Base-by-base conservation (phyloP, 331 rosid species). In the Pyrus hybrid region DNA sequence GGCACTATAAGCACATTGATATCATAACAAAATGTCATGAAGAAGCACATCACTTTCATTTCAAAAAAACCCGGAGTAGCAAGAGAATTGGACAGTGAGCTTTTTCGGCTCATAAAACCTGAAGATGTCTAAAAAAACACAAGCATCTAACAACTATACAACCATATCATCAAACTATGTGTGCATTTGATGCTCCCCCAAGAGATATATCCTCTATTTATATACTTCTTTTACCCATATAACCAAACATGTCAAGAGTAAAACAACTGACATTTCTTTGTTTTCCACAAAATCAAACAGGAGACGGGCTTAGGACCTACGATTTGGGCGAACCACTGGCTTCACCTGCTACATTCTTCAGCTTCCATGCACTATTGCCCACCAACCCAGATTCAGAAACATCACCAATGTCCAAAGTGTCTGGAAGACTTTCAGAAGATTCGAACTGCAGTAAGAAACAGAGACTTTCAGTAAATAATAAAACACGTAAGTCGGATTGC, bases 401-500 rank as follows among this genome's bases (percentile, higher is more conserved):
- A 82, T 95, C 98, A 8, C 96, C 96, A 20, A 90, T 89, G 76
- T 89, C 97, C 87, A 92, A 78, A 22, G 90, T 80, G 53, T 92
- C 98, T 16, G 99, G 98, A 71, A 92, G 99, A 80, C 70, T 81
- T 82, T 82, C 91, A 70, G 87, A 80, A 74, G 86, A 58, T 61
- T 77, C 95, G n/a, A 77, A 43, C 98, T 93, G 88, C 10, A 75
- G 65, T 30, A 63, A 57, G 61, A 75, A 57, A 75, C 47, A 70
- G 10, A 51, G 21, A 51, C 8, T 49, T 43, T n/a, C n/a, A n/a
- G 49, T 43, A 43, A 43, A 43, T 43, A 43, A 12, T 43, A 43
- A 12, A 43, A 43, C 49, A 12, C 4, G 16, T 1, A 43, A 43
- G 5, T 4, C 49, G 12, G 49, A 5, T 5, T 5, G 49, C 49